Percentiles rank a stretch among this genome's conserved stretches.
Conservation (phyloP, 78 protist genomes). For the Dictyostelium discoideum region DNA sequence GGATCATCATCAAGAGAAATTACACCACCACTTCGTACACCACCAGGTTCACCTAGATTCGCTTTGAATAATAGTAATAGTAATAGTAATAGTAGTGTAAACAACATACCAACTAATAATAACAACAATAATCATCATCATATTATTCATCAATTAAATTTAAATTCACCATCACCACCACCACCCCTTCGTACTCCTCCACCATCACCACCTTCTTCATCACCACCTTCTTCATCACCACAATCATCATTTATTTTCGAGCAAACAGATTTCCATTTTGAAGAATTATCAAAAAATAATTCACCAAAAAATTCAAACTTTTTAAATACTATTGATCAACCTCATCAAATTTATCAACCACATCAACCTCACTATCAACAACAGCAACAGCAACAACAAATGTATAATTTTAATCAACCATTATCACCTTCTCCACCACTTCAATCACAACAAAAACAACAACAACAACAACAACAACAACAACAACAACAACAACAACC, state of each 20-base stretch:
- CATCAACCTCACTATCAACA: too few relatives aligned
- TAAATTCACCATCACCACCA: neutral
- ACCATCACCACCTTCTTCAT: constrained; percentile 12
- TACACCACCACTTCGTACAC: constrained; percentile 72
- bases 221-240: constrained; percentile 35
- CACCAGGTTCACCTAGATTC: constrained; percentile 68
- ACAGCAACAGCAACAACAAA: neutral
- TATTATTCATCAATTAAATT: neutral
- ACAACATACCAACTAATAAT: neutral
- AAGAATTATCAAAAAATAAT: neutral
- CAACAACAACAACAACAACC: neutral
- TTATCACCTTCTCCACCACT: neutral
- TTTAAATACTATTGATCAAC: neutral
- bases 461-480: neutral
- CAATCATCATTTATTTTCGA: constrained; percentile 4
- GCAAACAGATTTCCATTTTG: neutral
- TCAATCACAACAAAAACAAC: neutral
- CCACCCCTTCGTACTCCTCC: neutral
- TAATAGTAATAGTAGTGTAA: neutral
- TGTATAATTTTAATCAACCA: neutral
- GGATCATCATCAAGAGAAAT: neutral
- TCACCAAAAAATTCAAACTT: neutral
- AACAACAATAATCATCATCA: neutral
- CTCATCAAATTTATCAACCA: neutral
- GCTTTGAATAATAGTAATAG: neutral